Percentiles rank a stretch among this genome's conserved stretches.
Evolutionary conservation across 1,139 yeast species (phyloP).

Genomic region (Yamadazyma siamensis): DNA sequence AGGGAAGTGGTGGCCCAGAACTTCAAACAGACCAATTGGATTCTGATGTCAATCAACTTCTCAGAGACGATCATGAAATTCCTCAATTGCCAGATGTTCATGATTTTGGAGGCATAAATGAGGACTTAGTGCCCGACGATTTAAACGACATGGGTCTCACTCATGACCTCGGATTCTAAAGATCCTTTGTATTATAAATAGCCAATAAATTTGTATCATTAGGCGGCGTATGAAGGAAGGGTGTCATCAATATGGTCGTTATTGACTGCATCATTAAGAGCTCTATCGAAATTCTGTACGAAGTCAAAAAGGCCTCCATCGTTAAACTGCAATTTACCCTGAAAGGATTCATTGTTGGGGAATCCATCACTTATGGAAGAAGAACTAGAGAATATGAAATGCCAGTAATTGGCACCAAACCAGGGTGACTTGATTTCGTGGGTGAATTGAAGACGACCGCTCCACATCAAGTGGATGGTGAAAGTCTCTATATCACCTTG

Average conservation of each 20-base stretch:
- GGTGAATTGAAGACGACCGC: slow-evolving; percentile 24
- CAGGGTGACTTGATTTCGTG: slow-evolving; percentile 48
- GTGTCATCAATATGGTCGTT: slow-evolving; percentile 43
- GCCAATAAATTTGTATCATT: no score
- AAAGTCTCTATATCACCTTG: slow-evolving; percentile 41
- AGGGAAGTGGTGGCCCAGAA: no score
- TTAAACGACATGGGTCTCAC: background rate
- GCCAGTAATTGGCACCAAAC: slow-evolving; percentile 55
- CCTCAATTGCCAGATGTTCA: no score
- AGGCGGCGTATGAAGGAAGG: slow-evolving; percentile 39
- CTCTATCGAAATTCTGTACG: slow-evolving; percentile 23
- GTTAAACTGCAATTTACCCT: slow-evolving; percentile 37
- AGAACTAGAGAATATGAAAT: slow-evolving; percentile 37
- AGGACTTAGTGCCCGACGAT: background rate
- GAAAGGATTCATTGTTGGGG: slow-evolving; percentile 37
- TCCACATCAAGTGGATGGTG: slow-evolving; percentile 24
- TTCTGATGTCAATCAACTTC: no score
- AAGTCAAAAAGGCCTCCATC: slow-evolving; percentile 50
- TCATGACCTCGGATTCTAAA: background rate
- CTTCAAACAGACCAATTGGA: no score
- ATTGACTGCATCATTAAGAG: slow-evolving; percentile 30
- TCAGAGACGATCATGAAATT: no score
- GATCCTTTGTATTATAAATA: no score
- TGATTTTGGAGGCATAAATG: background rate
- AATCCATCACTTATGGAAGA: slow-evolving; percentile 39